Percentiles rank a stretch among this genome's conserved stretches.
Conservation (phyloP, 2,329 filamentous ascomycete species). For the Podosphaera fusca region DNA sequence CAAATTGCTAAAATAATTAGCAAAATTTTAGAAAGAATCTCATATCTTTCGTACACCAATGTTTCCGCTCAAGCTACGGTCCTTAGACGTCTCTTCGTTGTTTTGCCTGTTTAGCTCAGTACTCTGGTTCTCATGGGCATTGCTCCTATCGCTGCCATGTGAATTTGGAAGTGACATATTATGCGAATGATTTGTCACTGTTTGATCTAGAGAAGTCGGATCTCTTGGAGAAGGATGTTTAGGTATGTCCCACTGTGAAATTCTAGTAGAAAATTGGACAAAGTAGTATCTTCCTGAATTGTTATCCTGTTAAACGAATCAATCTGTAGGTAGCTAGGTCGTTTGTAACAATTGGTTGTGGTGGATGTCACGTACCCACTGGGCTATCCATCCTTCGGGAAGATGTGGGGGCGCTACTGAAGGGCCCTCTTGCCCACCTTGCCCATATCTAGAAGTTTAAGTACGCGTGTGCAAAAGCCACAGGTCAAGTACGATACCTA, state of each 20-base stretch:
- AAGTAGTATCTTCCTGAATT: slow-evolving; percentile 43
- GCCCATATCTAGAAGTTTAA: too few relatives aligned
- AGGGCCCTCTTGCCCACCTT: slow-evolving; percentile 15
- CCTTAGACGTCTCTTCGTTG: slow-evolving; percentile 29
- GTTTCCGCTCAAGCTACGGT: slow-evolving; percentile 28
- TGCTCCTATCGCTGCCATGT: slow-evolving; percentile 36
- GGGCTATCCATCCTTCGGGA: slow-evolving; percentile 44
- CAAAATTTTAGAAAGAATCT: not conserved
- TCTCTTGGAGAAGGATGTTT: slow-evolving; percentile 30
- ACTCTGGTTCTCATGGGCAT: slow-evolving; percentile 38
- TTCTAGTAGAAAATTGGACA: slow-evolving; percentile 47
- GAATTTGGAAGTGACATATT: slow-evolving; percentile 26
- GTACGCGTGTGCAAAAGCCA: too few relatives aligned
- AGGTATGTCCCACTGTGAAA: slow-evolving; percentile 52
- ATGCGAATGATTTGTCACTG: slow-evolving; percentile 31
- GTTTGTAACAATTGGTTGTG: too few relatives aligned
- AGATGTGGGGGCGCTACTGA: slow-evolving; percentile 28
- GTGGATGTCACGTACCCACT: slow-evolving; percentile 23
- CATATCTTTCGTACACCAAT: slow-evolving; percentile 26
- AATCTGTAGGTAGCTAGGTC: too few relatives aligned
- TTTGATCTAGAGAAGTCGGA: slow-evolving; percentile 18
- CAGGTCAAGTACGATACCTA: too few relatives aligned
- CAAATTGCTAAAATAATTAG: slow-evolving; percentile 9
- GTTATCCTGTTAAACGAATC: slow-evolving; percentile 21
- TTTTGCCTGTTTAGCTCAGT: slow-evolving; percentile 33